A percentile compares a stretch with the other conserved stretches of the same genome.
Conservation (phyloP, 805 yeast genomes). For the Priceomyces carsonii region DNA sequence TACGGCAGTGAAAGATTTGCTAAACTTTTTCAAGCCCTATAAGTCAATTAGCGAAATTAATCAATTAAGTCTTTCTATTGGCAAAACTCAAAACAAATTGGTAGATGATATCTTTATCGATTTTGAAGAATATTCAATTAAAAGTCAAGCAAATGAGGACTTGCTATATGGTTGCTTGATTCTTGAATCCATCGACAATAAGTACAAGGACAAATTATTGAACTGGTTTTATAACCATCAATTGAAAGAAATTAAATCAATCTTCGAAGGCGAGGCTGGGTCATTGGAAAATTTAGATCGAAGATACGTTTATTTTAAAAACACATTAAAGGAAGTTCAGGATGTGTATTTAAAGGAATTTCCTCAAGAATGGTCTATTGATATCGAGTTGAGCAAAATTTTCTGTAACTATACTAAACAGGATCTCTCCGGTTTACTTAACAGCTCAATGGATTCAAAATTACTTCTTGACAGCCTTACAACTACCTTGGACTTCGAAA, state of each 20-base stretch:
- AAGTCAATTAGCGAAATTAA: slow-evolving; percentile 83
- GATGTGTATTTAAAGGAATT: slow-evolving; percentile 54
- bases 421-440: slow-evolving; percentile 47
- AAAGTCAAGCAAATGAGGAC: slow-evolving; percentile 25
- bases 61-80: slow-evolving; percentile 57
- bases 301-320: slow-evolving; percentile 78
- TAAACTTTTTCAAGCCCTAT: slow-evolving; percentile 73
- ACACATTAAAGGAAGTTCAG: slow-evolving; percentile 61
- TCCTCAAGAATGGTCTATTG: slow-evolving; percentile 73
- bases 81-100: slow-evolving; percentile 57
- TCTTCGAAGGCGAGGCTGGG: slow-evolving; percentile 94
- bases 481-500: slow-evolving; percentile 83
- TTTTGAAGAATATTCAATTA: slow-evolving; percentile 51
- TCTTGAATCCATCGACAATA: slow-evolving; percentile 62
- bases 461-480: slow-evolving; percentile 67
- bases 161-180: slow-evolving; percentile 69
- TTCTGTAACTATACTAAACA: slow-evolving; percentile 71
- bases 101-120: slow-evolving; percentile 73
- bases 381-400: slow-evolving; percentile 53
- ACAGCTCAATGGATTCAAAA: slow-evolving; percentile 56
- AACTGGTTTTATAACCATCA: slow-evolving; percentile 73
- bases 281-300: slow-evolving; percentile 83
- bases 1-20: slow-evolving; percentile 71
- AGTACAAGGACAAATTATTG: slow-evolving; percentile 57
- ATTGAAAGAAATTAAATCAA: slow-evolving; percentile 70